A percentile compares a stretch with the other conserved stretches of the same genome.
Evolutionary conservation across 2,329 filamentous ascomycete species (phyloP).

Genomic region (Fusarium cicatricum): DNA sequence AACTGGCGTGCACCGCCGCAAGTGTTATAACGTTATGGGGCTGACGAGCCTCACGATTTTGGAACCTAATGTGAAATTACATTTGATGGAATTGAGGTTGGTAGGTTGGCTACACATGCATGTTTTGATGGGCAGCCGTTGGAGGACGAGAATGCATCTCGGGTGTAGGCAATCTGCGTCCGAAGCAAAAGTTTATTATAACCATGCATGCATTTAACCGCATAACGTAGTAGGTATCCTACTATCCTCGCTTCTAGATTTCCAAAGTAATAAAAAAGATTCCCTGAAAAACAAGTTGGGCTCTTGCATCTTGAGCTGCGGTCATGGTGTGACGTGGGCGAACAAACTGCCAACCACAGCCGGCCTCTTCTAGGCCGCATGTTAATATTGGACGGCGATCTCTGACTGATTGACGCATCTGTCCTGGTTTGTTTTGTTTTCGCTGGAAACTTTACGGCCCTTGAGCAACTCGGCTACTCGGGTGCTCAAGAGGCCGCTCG

Average conservation of each 20-base stretch:
- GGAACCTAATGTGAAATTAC: not conserved
- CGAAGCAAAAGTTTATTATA: constrained; percentile 16
- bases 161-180: constrained; percentile 12
- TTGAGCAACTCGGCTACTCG: not conserved
- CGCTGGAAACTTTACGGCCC: not conserved
- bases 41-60: constrained; percentile 3
- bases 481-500: constrained; percentile 2
- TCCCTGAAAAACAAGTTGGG: too few species aligned
- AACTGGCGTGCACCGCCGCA: constrained; percentile 1
- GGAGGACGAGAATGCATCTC: not conserved
- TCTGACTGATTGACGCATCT: too few species aligned
- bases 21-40: not conserved
- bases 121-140: not conserved
- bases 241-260: not conserved
- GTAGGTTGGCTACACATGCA: too few species aligned
- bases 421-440: not conserved
- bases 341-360: not conserved
- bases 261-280: too few species aligned
- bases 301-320: constrained; percentile 10
- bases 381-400: too few species aligned
- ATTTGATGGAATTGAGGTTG: too few species aligned
- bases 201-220: too few species aligned
- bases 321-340: constrained; percentile 34
- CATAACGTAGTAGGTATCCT: not conserved
- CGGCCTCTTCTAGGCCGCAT: not conserved